Evolutionary conservation across 192 early-diverging fungal species (phyloP).

Genomic region (Podila horticola): DNA sequence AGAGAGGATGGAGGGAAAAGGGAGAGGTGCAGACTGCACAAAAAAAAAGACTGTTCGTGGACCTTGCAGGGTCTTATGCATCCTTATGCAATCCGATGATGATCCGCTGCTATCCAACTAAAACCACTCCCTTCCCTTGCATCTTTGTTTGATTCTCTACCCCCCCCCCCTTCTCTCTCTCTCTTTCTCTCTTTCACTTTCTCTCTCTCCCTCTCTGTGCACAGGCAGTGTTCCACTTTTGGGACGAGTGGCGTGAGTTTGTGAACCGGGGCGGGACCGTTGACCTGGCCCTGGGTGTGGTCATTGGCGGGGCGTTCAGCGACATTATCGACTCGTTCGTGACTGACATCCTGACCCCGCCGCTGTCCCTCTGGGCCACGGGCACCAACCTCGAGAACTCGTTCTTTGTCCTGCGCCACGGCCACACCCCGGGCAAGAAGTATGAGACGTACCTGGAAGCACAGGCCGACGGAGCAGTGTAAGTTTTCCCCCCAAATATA

Average conservation of each 20-base stretch:
- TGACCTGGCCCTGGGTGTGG: slow-evolving; percentile 45
- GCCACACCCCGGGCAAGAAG: slow-evolving; percentile 9
- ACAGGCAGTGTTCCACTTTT: slow-evolving; percentile 36
- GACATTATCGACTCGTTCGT: slow-evolving; percentile 53
- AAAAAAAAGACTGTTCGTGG: neutral
- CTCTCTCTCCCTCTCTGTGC: neutral
- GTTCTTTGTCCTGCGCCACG: slow-evolving; percentile 50
- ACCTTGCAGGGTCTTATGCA: neutral
- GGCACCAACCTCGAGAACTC: slow-evolving; percentile 56
- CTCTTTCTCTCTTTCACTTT: no score
- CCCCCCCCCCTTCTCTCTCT: no score
- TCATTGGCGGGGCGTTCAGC: slow-evolving; percentile 53
- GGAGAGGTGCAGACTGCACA: neutral
- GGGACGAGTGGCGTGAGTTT: slow-evolving; percentile 42
- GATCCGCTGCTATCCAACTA: no score
- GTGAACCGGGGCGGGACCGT: slow-evolving; percentile 29
- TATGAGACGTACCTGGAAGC: slow-evolving; percentile 52
- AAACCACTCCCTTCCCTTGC: neutral
- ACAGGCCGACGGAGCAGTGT: slow-evolving; percentile 56
- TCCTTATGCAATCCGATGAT: no score
- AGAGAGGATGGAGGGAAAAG: neutral
- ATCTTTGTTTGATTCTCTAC: neutral
- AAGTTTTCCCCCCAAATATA: slow-evolving; percentile 4
- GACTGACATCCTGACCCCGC: slow-evolving; percentile 54
- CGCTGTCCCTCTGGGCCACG: slow-evolving; percentile 44